phyloP scores from a whole-genome alignment of 495 filamentous ascomycete species.

The Hypoxylon fuscum region DNA sequence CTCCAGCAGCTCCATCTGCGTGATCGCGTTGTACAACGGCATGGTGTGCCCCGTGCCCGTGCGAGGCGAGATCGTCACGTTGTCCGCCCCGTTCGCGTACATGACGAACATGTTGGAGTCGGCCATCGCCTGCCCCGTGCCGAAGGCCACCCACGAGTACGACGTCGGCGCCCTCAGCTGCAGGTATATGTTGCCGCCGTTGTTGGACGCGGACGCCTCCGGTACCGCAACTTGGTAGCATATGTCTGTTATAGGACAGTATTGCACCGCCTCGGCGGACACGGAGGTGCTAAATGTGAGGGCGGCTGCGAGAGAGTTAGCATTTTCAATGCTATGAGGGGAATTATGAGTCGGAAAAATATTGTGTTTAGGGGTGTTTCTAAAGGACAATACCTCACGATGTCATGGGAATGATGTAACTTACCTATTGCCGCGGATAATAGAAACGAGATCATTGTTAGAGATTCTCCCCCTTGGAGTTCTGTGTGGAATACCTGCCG shows the following conservation, averaged over 20 bases:
- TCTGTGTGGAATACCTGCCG: no score
- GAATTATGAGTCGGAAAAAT: neutral
- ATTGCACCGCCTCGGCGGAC: conserved; percentile 32
- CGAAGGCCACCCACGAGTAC: conserved; percentile 72
- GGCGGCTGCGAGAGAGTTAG: conserved; percentile 27
- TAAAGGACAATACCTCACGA: neutral
- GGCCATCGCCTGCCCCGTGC: conserved; percentile 69
- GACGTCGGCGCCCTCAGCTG: conserved; percentile 69
- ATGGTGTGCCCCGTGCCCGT: conserved; percentile 59
- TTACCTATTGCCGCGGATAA: conserved; percentile 37
- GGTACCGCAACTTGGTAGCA: conserved; percentile 61
- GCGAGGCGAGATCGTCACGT: conserved; percentile 74
- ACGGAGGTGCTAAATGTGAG: conserved; percentile 29
- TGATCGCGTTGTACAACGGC: conserved; percentile 62
- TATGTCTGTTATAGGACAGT: conserved; percentile 45
- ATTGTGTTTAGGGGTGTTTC: neutral
- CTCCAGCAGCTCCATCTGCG: conserved; percentile 62
- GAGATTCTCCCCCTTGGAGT: neutral
- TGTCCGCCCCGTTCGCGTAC: conserved; percentile 66
- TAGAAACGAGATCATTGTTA: conserved; percentile 13
- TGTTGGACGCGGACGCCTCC: conserved; percentile 46
- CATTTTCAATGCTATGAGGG: neutral
- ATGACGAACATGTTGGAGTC: conserved; percentile 75
- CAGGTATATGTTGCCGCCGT: conserved; percentile 67
- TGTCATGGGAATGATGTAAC: neutral